Percentiles rank a stretch among this genome's conserved stretches.
Conservation (phyloP, 2,329 filamentous ascomycete species). For the Cordyceps militaris region DNA sequence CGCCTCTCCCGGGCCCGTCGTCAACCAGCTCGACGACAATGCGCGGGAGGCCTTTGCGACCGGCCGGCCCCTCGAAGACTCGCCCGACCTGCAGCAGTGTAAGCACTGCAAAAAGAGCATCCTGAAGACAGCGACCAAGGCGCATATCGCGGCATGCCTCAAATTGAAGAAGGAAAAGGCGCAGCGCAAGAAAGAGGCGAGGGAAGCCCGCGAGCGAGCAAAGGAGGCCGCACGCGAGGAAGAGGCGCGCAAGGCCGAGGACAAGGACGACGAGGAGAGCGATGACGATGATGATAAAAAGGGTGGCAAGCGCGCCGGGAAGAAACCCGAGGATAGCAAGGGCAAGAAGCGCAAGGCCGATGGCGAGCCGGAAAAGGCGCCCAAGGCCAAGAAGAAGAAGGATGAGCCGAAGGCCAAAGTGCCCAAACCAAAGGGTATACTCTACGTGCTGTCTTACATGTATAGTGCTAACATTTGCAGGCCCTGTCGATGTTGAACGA, state of each 20-base stretch:
- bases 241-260: slow-evolving; percentile 46
- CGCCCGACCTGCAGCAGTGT: slow-evolving; percentile 73
- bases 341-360: slow-evolving; percentile 76
- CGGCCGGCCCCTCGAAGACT: slow-evolving; percentile 74
- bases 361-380: slow-evolving; percentile 69
- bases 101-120: slow-evolving; percentile 93
- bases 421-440: slow-evolving; percentile 70
- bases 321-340: slow-evolving; percentile 55
- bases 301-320: slow-evolving; percentile 50
- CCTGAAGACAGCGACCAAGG: slow-evolving; percentile 64
- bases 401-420: slow-evolving; percentile 80
- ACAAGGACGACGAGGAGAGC: slow-evolving; percentile 43
- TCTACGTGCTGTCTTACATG: not conserved
- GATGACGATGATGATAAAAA: slow-evolving; percentile 40
- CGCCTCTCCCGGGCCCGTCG: slow-evolving; percentile 46
- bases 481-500: slow-evolving; percentile 86
- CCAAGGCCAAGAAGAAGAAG: slow-evolving; percentile 91
- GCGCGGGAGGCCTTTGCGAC: slow-evolving; percentile 74
- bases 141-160: slow-evolving; percentile 77
- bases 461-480: slow-evolving; percentile 28
- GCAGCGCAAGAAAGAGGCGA: slow-evolving; percentile 67
- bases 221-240: slow-evolving; percentile 54
- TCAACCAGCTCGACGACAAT: slow-evolving; percentile 66
- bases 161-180: slow-evolving; percentile 79
- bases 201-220: slow-evolving; percentile 61